Evolutionary conservation across 2,329 filamentous ascomycete species (phyloP), one percentile per base, ranked within the genome.

Genomic region (Aspergillus luchuensis): DNA sequence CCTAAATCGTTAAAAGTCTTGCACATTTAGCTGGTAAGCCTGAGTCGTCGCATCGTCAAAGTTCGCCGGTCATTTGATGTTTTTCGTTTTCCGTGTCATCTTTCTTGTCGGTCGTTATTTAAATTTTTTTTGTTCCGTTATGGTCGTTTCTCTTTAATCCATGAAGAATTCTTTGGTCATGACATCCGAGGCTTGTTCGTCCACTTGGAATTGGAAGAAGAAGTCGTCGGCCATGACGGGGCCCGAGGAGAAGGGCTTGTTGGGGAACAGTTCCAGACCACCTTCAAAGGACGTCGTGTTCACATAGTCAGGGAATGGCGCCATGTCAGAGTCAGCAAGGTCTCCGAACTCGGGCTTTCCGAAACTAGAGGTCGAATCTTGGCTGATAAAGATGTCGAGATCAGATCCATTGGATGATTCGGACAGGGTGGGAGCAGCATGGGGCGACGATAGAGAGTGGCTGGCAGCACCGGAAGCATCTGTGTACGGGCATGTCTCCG

Each of bases 361-460:
- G 58, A 68, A 73, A n/a, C 49, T 66, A 49, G 57, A 68, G 51
- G 71, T 67, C 23, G 71, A 60, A 54, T 74, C 73, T 61, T 74
- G 72, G 45, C 69, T 74, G 58, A 77, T 77, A 60, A 79, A 79
- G 17, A 78, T 71, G 60, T 78, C 77, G 17, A 79, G 72, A 36
- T 78, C 75, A 1, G 75, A 74, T 19, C 71, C 72, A 8, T 72
- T 67, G 0, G 74, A 70, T 3, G 74, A 74, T 54, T 72, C 72
- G 7, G 70, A 66, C 43, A 78, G 63, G 1, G 73, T 76, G 3
- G 77, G 73, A 4, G 71, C 73, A 2, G 71, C 71, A 49, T 72
- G 71, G n/a, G 75, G 72, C 13, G 76, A 78, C 47, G 75, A 77
- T 52, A 78, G 60, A 15, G 70, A 68, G 48, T 74, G 69, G 47